Conservation (phyloP, 179 eudicot species). For the Heliamphora pulchella region DNA sequence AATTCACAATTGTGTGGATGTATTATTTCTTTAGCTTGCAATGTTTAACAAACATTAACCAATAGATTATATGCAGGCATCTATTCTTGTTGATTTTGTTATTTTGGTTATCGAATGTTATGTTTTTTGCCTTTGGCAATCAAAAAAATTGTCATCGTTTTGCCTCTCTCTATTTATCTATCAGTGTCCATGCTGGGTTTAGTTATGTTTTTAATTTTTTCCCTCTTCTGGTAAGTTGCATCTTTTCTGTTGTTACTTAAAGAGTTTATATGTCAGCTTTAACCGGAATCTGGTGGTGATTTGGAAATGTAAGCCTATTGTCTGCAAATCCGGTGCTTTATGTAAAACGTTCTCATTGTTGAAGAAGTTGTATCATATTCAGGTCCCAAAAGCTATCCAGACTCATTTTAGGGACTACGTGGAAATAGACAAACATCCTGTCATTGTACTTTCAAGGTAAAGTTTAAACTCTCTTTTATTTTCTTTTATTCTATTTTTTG, state of each 20-base stretch:
- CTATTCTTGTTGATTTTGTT: conserved; percentile 10
- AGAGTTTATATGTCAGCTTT: neutral
- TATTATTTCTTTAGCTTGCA: conserved; percentile 4
- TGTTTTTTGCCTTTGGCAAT: neutral
- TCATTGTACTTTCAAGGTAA: conserved; percentile 72
- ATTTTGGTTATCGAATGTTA: neutral
- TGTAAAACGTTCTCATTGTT: conserved; percentile 4
- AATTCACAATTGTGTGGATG: neutral
- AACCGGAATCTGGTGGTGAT: neutral
- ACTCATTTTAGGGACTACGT: conserved; percentile 37
- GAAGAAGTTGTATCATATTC: conserved; percentile 20
- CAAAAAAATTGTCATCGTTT: no score
- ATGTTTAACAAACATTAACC: neutral
- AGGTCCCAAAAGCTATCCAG: conserved; percentile 81
- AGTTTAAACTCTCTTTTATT: conserved; percentile 9
- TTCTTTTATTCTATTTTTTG: neutral
- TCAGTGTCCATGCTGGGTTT: neutral
- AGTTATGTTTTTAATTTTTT: neutral
- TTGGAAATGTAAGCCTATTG: neutral
- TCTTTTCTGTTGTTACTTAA: neutral
- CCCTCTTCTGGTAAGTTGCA: neutral
- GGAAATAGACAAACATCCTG: conserved; percentile 81
- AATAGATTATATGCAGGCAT: neutral
- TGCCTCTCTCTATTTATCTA: neutral
- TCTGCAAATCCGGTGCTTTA: neutral